These are phyloP conservation scores for Craterostigma plantagineum DNA, from an alignment of 257 asterid genomes.

Conservation along the genomic window DNA sequence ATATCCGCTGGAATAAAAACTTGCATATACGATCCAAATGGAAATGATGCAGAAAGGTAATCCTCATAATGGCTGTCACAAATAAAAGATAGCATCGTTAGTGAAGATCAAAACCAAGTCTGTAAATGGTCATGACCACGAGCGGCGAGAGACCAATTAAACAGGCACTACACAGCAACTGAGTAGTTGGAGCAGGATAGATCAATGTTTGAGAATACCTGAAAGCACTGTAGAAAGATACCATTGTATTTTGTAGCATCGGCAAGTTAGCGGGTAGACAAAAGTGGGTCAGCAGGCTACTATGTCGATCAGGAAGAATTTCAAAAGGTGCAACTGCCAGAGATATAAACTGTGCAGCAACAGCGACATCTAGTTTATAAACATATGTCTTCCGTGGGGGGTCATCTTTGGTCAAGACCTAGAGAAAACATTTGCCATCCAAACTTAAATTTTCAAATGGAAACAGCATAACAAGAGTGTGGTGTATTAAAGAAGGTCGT, in stretches of 20 bases:
- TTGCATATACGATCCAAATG: slow-evolving; percentile 90
- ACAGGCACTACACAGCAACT: slow-evolving; percentile 8
- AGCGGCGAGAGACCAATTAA: no score
- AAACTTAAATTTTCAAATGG: slow-evolving; percentile 1
- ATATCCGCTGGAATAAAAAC: slow-evolving; percentile 82
- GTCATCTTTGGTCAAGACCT: slow-evolving; percentile 82
- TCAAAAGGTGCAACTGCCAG: slow-evolving; percentile 85
- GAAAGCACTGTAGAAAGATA: slow-evolving; percentile 70
- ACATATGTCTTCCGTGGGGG: slow-evolving; percentile 83
- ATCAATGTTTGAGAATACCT: slow-evolving; percentile 33
- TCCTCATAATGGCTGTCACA: slow-evolving; percentile 77
- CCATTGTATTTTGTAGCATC: slow-evolving; percentile 67
- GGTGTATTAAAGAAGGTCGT: no score
- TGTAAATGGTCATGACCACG: background rate
- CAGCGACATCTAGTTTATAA: slow-evolving; percentile 77
- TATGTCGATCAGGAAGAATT: slow-evolving; percentile 67
- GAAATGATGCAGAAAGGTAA: slow-evolving; percentile 75
- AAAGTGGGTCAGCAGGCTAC: slow-evolving; percentile 52
- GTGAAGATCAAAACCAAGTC: no score
- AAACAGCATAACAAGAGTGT: no score
- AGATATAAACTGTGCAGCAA: slow-evolving; percentile 83
- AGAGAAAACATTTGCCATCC: slow-evolving; percentile 4
- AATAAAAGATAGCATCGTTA: slow-evolving; percentile 3
- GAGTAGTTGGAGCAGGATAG: slow-evolving; percentile 7
- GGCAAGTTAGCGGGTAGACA: slow-evolving; percentile 59